Evolutionary conservation across 2,329 filamentous ascomycete species (phyloP).

Genomic region (Hymenoscyphus fructigenus): DNA sequence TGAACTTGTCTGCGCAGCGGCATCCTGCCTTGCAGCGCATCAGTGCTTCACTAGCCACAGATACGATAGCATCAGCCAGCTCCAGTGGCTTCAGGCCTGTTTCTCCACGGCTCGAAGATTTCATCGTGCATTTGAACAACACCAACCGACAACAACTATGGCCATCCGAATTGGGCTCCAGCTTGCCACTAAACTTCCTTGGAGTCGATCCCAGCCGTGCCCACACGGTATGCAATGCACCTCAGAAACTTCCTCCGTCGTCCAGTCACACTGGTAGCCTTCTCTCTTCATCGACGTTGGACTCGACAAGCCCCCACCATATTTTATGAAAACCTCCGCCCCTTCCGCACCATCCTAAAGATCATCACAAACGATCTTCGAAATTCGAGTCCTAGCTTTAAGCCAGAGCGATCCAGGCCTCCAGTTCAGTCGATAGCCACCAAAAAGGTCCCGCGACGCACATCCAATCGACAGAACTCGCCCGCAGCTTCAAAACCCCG

Average conservation of each 20-base stretch:
- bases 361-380: neutral
- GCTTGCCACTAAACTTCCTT: neutral
- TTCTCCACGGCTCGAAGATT: slow-evolving; percentile 1
- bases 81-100: neutral
- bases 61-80: neutral
- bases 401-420: neutral
- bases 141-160: neutral
- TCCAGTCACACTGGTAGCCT: slow-evolving; percentile 1
- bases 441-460: neutral
- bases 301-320: neutral
- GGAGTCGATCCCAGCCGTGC: neutral
- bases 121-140: slow-evolving; percentile 8
- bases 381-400: neutral
- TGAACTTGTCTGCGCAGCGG: neutral
- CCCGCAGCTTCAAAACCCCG: neutral
- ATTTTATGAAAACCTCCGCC: neutral
- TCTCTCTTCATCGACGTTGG: slow-evolving; percentile 2
- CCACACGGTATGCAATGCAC: neutral
- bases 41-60: neutral
- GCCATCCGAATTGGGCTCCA: neutral
- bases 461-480: neutral
- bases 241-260: neutral
- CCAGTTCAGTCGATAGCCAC: neutral
- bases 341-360: neutral
- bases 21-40: neutral